Base-by-base conservation (phyloP, 768 basidiomycete species). In the Rhodotorula kratochvilovae region DNA sequence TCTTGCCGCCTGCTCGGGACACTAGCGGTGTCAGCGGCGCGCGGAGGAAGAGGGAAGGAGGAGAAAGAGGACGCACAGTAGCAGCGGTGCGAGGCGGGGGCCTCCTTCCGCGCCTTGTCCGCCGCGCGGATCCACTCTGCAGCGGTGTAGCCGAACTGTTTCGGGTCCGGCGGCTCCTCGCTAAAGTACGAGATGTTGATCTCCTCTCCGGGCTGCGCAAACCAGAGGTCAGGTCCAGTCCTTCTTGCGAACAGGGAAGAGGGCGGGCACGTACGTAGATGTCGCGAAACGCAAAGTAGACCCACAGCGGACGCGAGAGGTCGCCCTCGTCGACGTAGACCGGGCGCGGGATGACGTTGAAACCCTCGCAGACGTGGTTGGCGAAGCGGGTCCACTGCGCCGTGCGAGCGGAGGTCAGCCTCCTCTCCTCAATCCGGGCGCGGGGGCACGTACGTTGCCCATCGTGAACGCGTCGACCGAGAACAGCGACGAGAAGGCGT, bases 171-270 rank as follows among this genome's bases (percentile, higher is more conserved):
- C 10, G 67, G 66, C 10, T 13, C 5, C 19, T 66, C 43, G 29
- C 51, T 33, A 39, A 27, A 51, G 55, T 74, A 74, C 1, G 53
- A 50, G 27, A 74, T 70, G 16, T 29, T 43, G 45, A 74, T 70
- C 62, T 74, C 68, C 27, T 74, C 68, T 23, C 72, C 72, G n/a
- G 72, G 72, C 72, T 70, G 66, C 21, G 39, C 39, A n/a, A n/a
- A n/a, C n/a, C n/a, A n/a, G n/a, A n/a, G n/a, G n/a, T n/a, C n/a
- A n/a, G n/a, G n/a, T n/a, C n/a, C n/a, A n/a, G n/a, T n/a, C n/a
- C n/a, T n/a, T n/a, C n/a, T n/a, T n/a, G n/a, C n/a, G 13, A 17
- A 16, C 21, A 12, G 3, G 36, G 45, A 7, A 8, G 48, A 25
- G 2, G 5, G 29, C 42, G 16, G 11, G 27, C 13, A 17, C 66